Base-by-base conservation (phyloP, 768 basidiomycete species). In the Zangia roseola region DNA sequence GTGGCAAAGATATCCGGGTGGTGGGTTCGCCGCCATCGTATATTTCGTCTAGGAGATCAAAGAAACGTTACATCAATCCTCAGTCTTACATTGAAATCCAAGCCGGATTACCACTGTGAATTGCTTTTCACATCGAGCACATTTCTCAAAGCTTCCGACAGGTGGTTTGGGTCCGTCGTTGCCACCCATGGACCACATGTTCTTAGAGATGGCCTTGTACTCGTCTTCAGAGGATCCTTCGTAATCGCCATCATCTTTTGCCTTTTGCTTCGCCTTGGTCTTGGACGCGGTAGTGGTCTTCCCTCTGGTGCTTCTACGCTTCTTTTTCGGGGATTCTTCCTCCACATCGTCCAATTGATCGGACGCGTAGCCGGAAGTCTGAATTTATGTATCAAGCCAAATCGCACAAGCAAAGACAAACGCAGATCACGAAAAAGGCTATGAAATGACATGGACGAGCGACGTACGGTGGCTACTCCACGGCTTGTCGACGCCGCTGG, bases 1-100 rank as follows among this genome's bases (percentile, higher is more conserved):
- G 57, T 92, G 85, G 62, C 95, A 99, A 19, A 98, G 78, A 55
- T 78, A 92, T 1, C 91, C 92, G 0, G 82, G 80, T 1, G 82
- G 81, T 0, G 82, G 77, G 37, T 78, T 78, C 7, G 83, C 82
- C 6, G 90, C 80, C 55, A 89, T 71, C 0, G 94, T 97, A 61
- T 95, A 97, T 59, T 82, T 86, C 2, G 90, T 94, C 93, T 94
- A 36, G 16, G 2, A 30, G 23, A 16, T n/a, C n/a, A n/a, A n/a
- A 33, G 6, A 9, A 23, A 31, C 10, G 16, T 38, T 47, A 8
- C 55, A 30, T 12, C 17, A n/a, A 36, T 47, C 20, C 35, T 30
- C 33, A 12, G 34, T 13, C 19, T 10, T 7, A 30, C 33, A n/a
- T 42, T 6, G 7, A 49, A n/a, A 28, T 43, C 10, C 30, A 28